These are phyloP conservation scores for Leucosporidium scottii DNA, from an alignment of 768 basidiomycete genomes.

Conservation along the genomic window DNA sequence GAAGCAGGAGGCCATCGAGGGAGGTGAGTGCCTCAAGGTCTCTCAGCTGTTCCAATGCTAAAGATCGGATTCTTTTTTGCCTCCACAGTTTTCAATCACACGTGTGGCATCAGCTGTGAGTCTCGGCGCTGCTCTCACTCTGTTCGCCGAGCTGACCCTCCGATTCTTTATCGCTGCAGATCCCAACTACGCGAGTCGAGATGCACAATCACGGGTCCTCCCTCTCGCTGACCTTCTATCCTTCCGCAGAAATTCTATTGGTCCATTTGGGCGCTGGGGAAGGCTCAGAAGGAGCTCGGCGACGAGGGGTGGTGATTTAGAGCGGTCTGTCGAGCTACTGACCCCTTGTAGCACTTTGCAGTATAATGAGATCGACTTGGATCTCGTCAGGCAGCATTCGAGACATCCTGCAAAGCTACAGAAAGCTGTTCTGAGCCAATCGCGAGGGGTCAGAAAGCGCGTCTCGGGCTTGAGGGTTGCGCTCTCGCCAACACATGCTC, in stretches of 20 bases:
- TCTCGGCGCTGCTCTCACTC: neutral
- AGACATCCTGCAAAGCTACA: too few species aligned
- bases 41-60: neutral
- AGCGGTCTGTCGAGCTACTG: too few species aligned
- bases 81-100: conserved; percentile 26
- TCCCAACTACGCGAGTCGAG: too few species aligned
- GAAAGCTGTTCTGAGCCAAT: too few species aligned
- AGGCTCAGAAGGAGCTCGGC: conserved; percentile 18
- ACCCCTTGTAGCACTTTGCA: too few species aligned
- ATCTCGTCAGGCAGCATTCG: too few species aligned
- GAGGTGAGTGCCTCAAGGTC: conserved; percentile 46
- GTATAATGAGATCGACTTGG: too few species aligned
- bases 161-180: neutral
- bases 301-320: conserved; percentile 9
- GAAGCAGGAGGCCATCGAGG: conserved; percentile 94
- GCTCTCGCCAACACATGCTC: too few species aligned
- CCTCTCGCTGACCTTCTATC: neutral
- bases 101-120: conserved; percentile 10
- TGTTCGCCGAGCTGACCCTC: neutral
- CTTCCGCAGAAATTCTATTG: conserved; percentile 22
- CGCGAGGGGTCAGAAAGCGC: too few species aligned
- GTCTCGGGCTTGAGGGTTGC: too few species aligned
- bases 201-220: too few species aligned
- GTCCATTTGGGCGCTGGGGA: conserved; percentile 28
- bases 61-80: too few species aligned